Evolutionary conservation across 306 rosid species (phyloP).

Genomic region (Cajanus cajan): DNA sequence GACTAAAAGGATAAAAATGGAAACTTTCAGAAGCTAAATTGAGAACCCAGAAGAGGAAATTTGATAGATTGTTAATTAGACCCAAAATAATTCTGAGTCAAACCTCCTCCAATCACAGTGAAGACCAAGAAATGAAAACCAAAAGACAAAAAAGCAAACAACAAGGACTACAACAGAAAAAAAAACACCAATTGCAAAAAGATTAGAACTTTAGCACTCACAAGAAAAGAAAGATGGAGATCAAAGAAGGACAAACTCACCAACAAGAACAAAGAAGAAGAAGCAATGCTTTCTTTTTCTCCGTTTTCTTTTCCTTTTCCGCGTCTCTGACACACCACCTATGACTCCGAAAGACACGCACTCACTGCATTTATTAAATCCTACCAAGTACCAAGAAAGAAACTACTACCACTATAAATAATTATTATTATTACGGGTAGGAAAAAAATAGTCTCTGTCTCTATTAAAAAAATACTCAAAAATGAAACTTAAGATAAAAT

Average conservation of each 20-base stretch:
- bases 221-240: neutral
- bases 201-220: slow-evolving; percentile 1
- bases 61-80: slow-evolving; percentile 17
- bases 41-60: slow-evolving; percentile 30
- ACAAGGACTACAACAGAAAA: neutral
- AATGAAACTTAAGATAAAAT: too few relatives aligned
- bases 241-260: slow-evolving; percentile 38
- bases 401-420: neutral
- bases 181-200: neutral
- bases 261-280: neutral
- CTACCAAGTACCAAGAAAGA: slow-evolving; percentile 41
- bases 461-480: too few relatives aligned
- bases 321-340: slow-evolving; percentile 21
- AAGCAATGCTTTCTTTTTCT: slow-evolving; percentile 24
- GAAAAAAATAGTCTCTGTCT: too few relatives aligned
- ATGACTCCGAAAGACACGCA: slow-evolving; percentile 36
- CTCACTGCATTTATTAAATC: slow-evolving; percentile 55
- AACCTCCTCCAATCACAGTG: slow-evolving; percentile 19
- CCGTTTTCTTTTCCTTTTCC: slow-evolving; percentile 5
- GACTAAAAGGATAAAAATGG: neutral
- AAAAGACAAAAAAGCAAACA: neutral
- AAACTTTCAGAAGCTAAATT: slow-evolving; percentile 14
- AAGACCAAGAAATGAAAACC: neutral
- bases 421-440: neutral
- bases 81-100: slow-evolving; percentile 25